These are phyloP conservation scores for Botryosphaeria dothidea DNA, from an alignment of 2,329 filamentous ascomycete genomes.

Conservation along the genomic window DNA sequence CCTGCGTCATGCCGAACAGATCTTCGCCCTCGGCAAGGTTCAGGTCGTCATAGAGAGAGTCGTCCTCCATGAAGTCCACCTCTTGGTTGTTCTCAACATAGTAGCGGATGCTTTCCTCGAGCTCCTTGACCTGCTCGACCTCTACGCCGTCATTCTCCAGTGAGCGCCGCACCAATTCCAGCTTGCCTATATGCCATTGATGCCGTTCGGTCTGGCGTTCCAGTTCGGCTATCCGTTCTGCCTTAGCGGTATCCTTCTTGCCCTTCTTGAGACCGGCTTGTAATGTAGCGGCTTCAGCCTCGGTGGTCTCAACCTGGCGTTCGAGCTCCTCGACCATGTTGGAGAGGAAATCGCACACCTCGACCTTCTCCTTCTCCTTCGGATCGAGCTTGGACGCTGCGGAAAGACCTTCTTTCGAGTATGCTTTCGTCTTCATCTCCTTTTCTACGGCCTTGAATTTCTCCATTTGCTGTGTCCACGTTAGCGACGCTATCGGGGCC, in stretches of 20 bases:
- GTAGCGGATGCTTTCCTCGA: conserved; percentile 92
- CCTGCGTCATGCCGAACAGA: conserved; percentile 74
- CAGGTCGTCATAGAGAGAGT: conserved; percentile 92
- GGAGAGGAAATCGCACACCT: conserved; percentile 82
- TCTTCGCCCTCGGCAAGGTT: conserved; percentile 92
- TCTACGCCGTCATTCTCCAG: conserved; percentile 93
- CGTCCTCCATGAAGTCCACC: conserved; percentile 89
- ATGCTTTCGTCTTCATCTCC: conserved; percentile 99
- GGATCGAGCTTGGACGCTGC: conserved; percentile 92
- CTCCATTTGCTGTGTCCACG: conserved; percentile 82
- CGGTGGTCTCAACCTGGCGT: conserved; percentile 86
- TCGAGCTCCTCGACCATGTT: conserved; percentile 90
- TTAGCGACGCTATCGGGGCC: conserved; percentile 29
- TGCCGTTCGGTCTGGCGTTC: conserved; percentile 84
- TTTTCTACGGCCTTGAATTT: conserved; percentile 99
- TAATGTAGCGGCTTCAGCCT: conserved; percentile 85
- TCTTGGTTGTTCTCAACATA: conserved; percentile 90
- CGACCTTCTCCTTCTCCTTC: conserved; percentile 93
- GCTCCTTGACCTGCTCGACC: conserved; percentile 78
- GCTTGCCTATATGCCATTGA: conserved; percentile 93
- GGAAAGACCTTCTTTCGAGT: conserved; percentile 95
- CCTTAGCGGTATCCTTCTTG: conserved; percentile 81
- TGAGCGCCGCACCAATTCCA: conserved; percentile 86
- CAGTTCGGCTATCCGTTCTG: conserved; percentile 84
- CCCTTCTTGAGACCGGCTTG: conserved; percentile 92